phyloP scores from a whole-genome alignment of 2,329 filamentous ascomycete genomes.

The Paecilomyces fulvus region DNA sequence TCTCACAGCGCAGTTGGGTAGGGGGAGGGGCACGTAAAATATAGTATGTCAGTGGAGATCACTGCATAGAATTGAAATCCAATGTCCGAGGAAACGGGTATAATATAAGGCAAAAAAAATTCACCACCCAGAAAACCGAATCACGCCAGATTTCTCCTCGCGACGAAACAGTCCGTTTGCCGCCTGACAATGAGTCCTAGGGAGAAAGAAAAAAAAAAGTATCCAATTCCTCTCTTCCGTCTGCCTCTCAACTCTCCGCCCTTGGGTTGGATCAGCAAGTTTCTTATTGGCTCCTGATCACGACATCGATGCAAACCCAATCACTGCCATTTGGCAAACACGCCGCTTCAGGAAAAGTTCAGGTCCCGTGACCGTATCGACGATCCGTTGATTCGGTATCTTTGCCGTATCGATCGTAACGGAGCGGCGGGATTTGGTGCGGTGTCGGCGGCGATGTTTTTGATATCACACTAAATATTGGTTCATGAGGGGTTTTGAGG shows the following conservation, averaged over 20 bases:
- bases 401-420: background rate
- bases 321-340: no score
- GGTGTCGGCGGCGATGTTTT: background rate
- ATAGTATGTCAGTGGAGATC: conserved; percentile 19
- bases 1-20: conserved; percentile 13
- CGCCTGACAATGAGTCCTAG: background rate
- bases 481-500: background rate
- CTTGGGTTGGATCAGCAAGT: conserved; percentile 27
- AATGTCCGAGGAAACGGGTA: background rate
- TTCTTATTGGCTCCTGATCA: conserved; percentile 35
- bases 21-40: conserved; percentile 16
- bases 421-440: background rate
- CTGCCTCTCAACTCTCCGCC: conserved; percentile 19
- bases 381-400: background rate
- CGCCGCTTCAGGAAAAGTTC: conserved; percentile 11
- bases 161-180: background rate
- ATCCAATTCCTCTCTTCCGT: conserved; percentile 13
- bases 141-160: conserved; percentile 1
- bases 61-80: conserved; percentile 23
- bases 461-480: background rate
- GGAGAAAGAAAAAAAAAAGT: conserved; percentile 14
- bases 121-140: background rate
- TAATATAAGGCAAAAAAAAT: background rate
- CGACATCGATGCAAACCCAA: conserved; percentile 40
- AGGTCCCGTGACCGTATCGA: background rate